Conservation (phyloP, 2,329 filamentous ascomycete species). For the Xylaria sp. region DNA sequence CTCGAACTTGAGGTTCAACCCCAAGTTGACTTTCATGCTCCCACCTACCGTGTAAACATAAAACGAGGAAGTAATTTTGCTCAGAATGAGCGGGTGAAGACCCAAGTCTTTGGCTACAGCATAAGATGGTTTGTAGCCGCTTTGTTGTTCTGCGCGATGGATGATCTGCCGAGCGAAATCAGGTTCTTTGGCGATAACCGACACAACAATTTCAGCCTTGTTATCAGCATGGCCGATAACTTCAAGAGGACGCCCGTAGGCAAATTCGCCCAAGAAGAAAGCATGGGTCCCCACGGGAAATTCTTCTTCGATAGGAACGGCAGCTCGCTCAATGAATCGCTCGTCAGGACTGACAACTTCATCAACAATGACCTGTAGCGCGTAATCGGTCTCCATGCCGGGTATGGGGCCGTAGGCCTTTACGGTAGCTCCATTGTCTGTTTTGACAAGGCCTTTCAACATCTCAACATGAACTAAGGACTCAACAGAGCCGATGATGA, state of each 20-base stretch:
- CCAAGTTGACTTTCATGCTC: constrained; percentile 81
- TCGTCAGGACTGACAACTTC: constrained; percentile 90
- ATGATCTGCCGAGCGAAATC: constrained; percentile 86
- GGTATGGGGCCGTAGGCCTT: constrained; percentile 92
- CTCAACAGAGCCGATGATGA: constrained; percentile 87
- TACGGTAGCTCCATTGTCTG: constrained; percentile 86
- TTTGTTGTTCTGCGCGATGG: constrained; percentile 72
- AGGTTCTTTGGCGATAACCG: constrained; percentile 76
- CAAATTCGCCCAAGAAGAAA: constrained; percentile 94
- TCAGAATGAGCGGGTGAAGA: constrained; percentile 87
- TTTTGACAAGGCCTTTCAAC: constrained; percentile 90
- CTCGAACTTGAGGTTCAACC: constrained; percentile 97
- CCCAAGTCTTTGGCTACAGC: constrained; percentile 84
- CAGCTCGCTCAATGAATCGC: constrained; percentile 89
- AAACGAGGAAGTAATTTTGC: constrained; percentile 96
- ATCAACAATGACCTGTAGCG: constrained; percentile 91
- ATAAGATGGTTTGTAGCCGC: constrained; percentile 86
- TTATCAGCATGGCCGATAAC: constrained; percentile 78
- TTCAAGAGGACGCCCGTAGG: constrained; percentile 90
- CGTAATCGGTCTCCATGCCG: constrained; percentile 88
- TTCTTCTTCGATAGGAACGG: constrained; percentile 90
- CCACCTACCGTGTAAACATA: constrained; percentile 82
- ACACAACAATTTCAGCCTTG: constrained; percentile 83
- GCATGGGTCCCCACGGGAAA: constrained; percentile 85
- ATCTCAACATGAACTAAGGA: constrained; percentile 92